Base-by-base conservation (phyloP, 495 filamentous ascomycete genomes). In the Zalerion maritima region DNA sequence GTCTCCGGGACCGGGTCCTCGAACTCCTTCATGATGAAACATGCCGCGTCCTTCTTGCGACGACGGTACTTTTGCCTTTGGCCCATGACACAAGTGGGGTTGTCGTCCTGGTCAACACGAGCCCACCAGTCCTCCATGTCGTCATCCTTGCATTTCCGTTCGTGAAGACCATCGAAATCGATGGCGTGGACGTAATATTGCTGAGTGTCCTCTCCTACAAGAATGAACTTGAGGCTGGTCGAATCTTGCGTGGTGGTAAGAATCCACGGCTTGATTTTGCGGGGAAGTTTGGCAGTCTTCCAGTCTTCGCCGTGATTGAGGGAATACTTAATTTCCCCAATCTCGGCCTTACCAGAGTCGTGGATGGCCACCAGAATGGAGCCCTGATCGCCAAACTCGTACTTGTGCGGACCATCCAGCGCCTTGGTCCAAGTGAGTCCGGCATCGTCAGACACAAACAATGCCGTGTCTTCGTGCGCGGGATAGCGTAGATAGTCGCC, bases 341-440 rank as follows among this genome's bases (percentile, higher is more conserved):
- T 35, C 21, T 61, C 50, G n/a, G 24, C 38, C 38, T 78, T 52
- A 27, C 83, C 53, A 5, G 78, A 80, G 39, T 93, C 82, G 19
- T 61, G 57, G 21, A 94, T 57, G 5, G 89, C 89, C 19, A 93
- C 63, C 3, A 97, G 60, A 14, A 96, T 70, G 14, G 84, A 78
- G 4, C 89, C 89, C 39, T 87, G 72, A 37, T 93, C 85, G 17
- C 87, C 89, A 51, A 94, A 86, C 43, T 92, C 84, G 52, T 93
- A 96, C 46, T 80, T 87, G 50, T 96, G 84, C 4, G 86, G 75
- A n/a, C 77, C 76, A 13, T 85, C 57, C 4, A 75, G 62, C 1
- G 74, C 81, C 38, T 62, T 54, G 4, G 41, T 65, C 89, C 89
- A 97, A 8, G 73, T 92, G 32, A 77, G 47, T 21, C 89, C 89